Conservation (phyloP, 805 yeast genomes). For the Komagataella pseudopastoris region DNA sequence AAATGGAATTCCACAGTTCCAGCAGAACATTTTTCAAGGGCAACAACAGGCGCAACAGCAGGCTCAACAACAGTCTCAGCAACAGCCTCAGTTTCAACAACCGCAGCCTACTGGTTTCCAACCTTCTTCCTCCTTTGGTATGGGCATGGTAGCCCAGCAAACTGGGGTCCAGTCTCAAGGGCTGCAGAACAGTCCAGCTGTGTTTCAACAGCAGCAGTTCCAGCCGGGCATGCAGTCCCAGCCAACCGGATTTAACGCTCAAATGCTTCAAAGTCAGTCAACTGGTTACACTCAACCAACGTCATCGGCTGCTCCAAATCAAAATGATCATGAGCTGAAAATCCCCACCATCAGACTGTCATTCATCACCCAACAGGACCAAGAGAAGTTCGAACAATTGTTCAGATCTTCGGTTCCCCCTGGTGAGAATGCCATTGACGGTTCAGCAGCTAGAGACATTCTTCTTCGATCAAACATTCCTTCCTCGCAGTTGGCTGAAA, state of each 20-base stretch:
- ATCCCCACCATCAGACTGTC: slow-evolving; percentile 71
- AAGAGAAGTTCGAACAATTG: slow-evolving; percentile 71
- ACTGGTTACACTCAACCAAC: slow-evolving; percentile 3
- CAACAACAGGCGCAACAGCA: slow-evolving; percentile 17
- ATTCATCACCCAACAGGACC: slow-evolving; percentile 77
- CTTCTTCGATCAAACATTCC: slow-evolving; percentile 67
- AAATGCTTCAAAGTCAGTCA: neutral
- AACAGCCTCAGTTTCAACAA: slow-evolving; percentile 14
- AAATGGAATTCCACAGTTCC: slow-evolving; percentile 2
- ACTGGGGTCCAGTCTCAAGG: slow-evolving; percentile 26
- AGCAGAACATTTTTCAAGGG: slow-evolving; percentile 2
- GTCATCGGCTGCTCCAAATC: slow-evolving; percentile 23
- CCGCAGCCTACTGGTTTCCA: slow-evolving; percentile 27
- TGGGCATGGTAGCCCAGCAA: slow-evolving; percentile 22
- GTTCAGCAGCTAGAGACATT: slow-evolving; percentile 67
- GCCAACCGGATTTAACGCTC: slow-evolving; percentile 31
- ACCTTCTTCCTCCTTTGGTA: slow-evolving; percentile 23
- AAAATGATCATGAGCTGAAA: slow-evolving; percentile 43
- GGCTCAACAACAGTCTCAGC: slow-evolving; percentile 6
- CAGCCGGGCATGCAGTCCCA: slow-evolving; percentile 22
- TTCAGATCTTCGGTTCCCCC: slow-evolving; percentile 66
- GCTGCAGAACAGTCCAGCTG: neutral
- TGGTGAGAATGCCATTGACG: slow-evolving; percentile 56
- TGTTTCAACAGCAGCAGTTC: slow-evolving; percentile 6
- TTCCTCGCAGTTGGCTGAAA: slow-evolving; percentile 65